Evolutionary conservation across 2,329 filamentous ascomycete species (phyloP), one percentile per base, ranked within the genome.

Genomic region (Diaporthe sp.): DNA sequence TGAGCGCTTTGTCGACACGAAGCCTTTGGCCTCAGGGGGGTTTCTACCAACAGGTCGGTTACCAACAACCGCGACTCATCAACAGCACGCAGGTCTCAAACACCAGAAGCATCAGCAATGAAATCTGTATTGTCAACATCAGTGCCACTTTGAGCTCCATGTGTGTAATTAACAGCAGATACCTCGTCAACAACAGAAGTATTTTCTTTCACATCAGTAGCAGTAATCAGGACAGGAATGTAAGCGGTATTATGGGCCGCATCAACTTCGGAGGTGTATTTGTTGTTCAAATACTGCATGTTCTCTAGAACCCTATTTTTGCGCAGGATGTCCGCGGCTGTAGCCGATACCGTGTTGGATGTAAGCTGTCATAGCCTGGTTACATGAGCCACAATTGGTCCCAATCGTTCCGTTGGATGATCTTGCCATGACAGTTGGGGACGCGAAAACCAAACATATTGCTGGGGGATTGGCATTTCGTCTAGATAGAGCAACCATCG

Each of bases 241-340:
- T n/a, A n/a, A 22, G 35, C 35, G 17, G 4, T 35, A 56, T n/a
- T 30, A 35, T n/a, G 19, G 9, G 30, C 53, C 53, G 22, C 4
- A 32, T 35, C 32, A 17, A 58, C 55, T 15, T 2, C 30, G 3
- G 32, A 58, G 30, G 76, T 73, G 27, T 76, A 77, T 44, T 76
- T 77, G 30, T 74, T 65, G 65, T 72, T 76, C 4, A 78, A 74
- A 59, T 76, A 78, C 35, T 72, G 71, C 75, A 78, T 77, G 35
- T 78, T 68, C 37, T 76, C 77, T n/a, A 76, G 75, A 0, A 74
- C 74, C 13, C 76, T 77, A 8, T 5, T 37, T 58, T 58, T 6
- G 55, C 17, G 32, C 9, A 58, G 30, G 17, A n/a, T 27, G 4
- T 39, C 32, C 56, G 35, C 6, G 17, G 4, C 53, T 13, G 12